Conservation (phyloP, 139 green algal species). For the Chlorella sp. region DNA sequence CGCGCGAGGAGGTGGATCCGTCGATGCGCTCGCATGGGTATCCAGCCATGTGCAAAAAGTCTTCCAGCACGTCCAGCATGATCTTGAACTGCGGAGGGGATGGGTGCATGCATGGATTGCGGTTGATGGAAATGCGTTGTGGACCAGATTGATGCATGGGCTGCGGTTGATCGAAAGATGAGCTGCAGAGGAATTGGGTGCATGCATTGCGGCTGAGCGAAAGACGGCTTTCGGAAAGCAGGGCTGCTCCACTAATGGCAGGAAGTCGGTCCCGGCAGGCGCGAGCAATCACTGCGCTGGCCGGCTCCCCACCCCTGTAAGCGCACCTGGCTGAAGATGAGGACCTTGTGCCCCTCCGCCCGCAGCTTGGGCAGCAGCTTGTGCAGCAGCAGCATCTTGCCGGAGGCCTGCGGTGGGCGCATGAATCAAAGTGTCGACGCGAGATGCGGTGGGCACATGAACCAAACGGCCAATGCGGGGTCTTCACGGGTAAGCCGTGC, state of each 20-base stretch:
- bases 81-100: slow-evolving; percentile 84
- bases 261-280: no score
- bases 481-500: no score
- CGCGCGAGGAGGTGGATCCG: slow-evolving; percentile 56
- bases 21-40: slow-evolving; percentile 91
- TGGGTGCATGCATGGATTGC: no score
- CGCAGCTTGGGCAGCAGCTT: slow-evolving; percentile 85
- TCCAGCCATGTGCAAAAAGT: slow-evolving; percentile 64
- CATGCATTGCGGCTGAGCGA: neutral
- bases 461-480: no score
- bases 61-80: slow-evolving; percentile 91
- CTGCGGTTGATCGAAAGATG: no score
- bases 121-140: no score
- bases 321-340: slow-evolving; percentile 10
- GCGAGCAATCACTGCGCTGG: no score
- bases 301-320: no score
- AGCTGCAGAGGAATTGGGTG: neutral
- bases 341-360: slow-evolving; percentile 70
- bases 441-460: no score
- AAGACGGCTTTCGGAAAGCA: neutral
- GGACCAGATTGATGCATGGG: no score
- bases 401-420: slow-evolving; percentile 46
- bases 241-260: no score
- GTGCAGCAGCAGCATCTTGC: slow-evolving; percentile 89
- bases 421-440: no score